Evolutionary conservation across 2,329 filamentous ascomycete genomes (phyloP).

Genomic region (Talaromyces sp.): DNA sequence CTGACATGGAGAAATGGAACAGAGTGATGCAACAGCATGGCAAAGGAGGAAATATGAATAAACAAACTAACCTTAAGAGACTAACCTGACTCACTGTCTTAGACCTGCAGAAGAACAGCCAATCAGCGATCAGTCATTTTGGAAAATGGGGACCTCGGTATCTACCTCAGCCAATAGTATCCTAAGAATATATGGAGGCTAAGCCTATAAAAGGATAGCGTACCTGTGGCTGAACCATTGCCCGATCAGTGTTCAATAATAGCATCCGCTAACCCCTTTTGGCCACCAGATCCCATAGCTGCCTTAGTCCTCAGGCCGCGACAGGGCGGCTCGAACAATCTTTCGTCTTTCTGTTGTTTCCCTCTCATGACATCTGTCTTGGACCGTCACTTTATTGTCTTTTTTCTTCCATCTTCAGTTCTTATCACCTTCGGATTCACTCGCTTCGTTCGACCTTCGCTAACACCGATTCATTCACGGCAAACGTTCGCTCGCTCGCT

Average conservation of each 20-base stretch:
- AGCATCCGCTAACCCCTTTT: not conserved
- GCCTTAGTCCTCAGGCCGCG: slow-evolving; percentile 2
- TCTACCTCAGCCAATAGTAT: not conserved
- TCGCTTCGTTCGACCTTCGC: slow-evolving; percentile 7
- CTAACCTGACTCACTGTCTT: slow-evolving; percentile 8
- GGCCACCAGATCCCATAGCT: not conserved
- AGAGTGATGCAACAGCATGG: not conserved
- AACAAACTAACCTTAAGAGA: not conserved
- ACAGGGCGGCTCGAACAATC: slow-evolving; percentile 9
- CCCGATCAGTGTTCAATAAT: slow-evolving; percentile 13
- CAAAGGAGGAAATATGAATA: not conserved
- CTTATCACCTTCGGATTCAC: not conserved
- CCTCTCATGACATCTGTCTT: not conserved
- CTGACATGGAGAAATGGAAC: not conserved
- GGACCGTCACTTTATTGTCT: not conserved
- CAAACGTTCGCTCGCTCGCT: slow-evolving; percentile 4
- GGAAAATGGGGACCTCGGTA: not conserved
- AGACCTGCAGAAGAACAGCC: slow-evolving; percentile 13
- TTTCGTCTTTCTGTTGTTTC: slow-evolving; percentile 2
- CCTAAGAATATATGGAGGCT: not conserved
- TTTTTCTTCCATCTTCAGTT: not conserved
- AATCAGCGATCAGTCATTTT: not conserved
- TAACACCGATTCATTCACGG: not conserved
- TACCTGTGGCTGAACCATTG: not conserved
- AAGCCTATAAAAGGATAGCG: not conserved